Conservation (phyloP, 2,329 filamentous ascomycete genomes). For the Rhynchosporium secalis region DNA sequence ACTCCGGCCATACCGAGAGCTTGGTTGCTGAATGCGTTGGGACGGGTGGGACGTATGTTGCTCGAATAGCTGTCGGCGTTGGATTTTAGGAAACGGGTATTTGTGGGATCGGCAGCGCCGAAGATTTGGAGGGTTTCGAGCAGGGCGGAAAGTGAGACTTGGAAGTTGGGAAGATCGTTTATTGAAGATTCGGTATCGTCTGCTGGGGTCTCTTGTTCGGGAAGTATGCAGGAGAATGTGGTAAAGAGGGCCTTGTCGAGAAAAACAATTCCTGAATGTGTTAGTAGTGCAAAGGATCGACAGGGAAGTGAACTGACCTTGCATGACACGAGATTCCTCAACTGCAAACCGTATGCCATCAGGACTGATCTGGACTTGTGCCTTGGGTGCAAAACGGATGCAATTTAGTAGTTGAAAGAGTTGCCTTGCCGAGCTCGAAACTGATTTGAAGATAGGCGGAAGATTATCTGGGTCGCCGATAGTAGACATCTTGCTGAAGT, state of each 20-base stretch:
- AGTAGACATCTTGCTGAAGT: constrained; percentile 34
- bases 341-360: constrained; percentile 86
- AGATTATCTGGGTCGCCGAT: constrained; percentile 31
- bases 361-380: constrained; percentile 72
- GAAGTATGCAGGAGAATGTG: constrained; percentile 70
- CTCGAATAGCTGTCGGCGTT: constrained; percentile 62
- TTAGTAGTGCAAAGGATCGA: constrained; percentile 21
- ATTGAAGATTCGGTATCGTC: constrained; percentile 44
- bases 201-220: constrained; percentile 40
- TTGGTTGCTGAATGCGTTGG: constrained; percentile 80
- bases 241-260: constrained; percentile 88
- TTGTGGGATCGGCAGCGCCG: constrained; percentile 70
- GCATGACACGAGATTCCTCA: constrained; percentile 87
- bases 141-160: constrained; percentile 82
- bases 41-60: constrained; percentile 61
- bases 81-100: constrained; percentile 54
- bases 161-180: constrained; percentile 66
- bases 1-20: constrained; percentile 81
- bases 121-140: constrained; percentile 96
- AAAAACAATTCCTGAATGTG: constrained; percentile 66
- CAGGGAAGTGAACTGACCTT: constrained; percentile 58
- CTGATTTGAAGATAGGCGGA: constrained; percentile 67
- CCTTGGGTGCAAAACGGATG: constrained; percentile 56
- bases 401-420: constrained; percentile 64
- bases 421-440: constrained; percentile 75